Evolutionary conservation across 352 stramenopile genomes (phyloP).

Genomic region (Globisporangium parvum): DNA sequence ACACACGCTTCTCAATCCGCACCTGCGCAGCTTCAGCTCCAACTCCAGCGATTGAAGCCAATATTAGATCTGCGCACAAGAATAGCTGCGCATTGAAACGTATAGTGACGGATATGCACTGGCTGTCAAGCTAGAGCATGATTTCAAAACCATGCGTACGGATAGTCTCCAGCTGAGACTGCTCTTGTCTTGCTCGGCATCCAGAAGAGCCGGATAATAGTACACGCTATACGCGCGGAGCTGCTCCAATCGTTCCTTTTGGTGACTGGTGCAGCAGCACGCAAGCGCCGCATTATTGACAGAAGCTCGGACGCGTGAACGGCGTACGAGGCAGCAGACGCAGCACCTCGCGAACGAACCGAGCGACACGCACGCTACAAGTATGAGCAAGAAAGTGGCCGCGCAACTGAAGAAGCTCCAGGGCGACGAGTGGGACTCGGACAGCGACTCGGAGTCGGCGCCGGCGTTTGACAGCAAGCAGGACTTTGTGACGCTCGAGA

Average conservation of each 20-base stretch:
- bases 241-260: conserved; percentile 28
- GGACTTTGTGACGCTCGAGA: conserved; percentile 51
- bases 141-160: no score
- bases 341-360: background rate
- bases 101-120: no score
- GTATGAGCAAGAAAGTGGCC: conserved; percentile 71
- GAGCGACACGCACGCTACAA: background rate
- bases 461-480: conserved; percentile 36
- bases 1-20: no score
- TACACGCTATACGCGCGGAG: background rate
- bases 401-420: conserved; percentile 78
- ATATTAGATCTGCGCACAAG: no score
- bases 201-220: no score
- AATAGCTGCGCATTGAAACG: no score
- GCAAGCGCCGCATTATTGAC: background rate
- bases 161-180: no score
- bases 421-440: conserved; percentile 81
- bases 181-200: no score
- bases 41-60: no score
- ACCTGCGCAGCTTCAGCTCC: no score
- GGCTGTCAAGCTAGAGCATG: no score
- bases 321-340: conserved; percentile 4
- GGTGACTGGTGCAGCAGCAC: background rate
- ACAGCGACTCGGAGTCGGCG: conserved; percentile 54
- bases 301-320: conserved; percentile 9